Conservation (phyloP, 2,329 filamentous ascomycete genomes). For the Rhinocladiella mackenziei region DNA sequence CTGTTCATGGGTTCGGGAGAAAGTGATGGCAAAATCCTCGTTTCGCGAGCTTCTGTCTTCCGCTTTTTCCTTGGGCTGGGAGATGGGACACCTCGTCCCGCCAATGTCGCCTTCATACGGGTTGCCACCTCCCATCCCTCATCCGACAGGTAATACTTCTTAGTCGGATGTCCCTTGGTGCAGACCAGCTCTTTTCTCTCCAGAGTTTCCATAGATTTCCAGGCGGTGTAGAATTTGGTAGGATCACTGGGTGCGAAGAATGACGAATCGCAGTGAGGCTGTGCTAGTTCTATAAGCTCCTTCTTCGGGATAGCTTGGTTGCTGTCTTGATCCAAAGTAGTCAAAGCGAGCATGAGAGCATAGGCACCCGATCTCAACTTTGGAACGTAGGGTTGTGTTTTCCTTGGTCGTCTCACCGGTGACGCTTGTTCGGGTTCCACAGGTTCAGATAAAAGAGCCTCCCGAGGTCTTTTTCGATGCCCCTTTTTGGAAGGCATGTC, state of each 20-base stretch:
- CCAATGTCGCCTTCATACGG: slow-evolving; percentile 34
- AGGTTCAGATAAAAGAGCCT: slow-evolving; percentile 32
- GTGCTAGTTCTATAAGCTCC: slow-evolving; percentile 64
- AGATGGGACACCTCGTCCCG: slow-evolving; percentile 5
- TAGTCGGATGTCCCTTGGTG: slow-evolving; percentile 63
- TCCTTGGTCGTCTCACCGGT: slow-evolving; percentile 52
- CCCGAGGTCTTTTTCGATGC: slow-evolving; percentile 31
- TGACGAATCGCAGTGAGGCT: slow-evolving; percentile 68
- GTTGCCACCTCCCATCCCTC: slow-evolving; percentile 72
- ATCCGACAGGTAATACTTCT: slow-evolving; percentile 68
- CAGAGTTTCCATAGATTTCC: slow-evolving; percentile 77
- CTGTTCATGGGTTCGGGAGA: neutral
- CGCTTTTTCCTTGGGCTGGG: slow-evolving; percentile 4
- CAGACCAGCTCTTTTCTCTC: slow-evolving; percentile 69
- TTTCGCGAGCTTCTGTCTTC: neutral
- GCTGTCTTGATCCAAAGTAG: slow-evolving; percentile 54
- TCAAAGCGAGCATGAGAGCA: slow-evolving; percentile 65
- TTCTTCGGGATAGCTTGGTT: slow-evolving; percentile 61
- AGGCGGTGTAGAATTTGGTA: slow-evolving; percentile 71
- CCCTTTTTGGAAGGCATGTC: slow-evolving; percentile 59
- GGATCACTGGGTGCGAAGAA: slow-evolving; percentile 65
- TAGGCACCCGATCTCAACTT: slow-evolving; percentile 69
- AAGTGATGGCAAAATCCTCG: neutral
- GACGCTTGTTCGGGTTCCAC: slow-evolving; percentile 35
- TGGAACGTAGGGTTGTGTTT: slow-evolving; percentile 66